Conservation (phyloP, 1,284 basidiomycete species). For the Cutaneotrichosporon cavernicola region DNA sequence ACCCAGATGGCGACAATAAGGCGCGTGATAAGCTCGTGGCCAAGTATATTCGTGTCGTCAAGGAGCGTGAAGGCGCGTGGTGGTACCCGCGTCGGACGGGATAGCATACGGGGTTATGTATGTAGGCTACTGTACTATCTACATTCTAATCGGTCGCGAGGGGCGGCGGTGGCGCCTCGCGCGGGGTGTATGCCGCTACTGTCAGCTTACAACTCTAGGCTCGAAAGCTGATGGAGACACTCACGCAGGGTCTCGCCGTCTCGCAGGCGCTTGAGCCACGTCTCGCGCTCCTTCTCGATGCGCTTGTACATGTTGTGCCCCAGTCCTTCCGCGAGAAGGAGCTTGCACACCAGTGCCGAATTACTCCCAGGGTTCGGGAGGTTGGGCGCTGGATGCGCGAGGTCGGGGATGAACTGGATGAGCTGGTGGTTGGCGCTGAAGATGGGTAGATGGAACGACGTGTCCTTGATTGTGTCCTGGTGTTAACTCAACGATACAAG, state of each 20-base stretch:
- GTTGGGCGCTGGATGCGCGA: conserved; percentile 11
- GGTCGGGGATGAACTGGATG: conserved; percentile 40
- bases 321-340: conserved; percentile 41
- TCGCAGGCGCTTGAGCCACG: conserved; percentile 27
- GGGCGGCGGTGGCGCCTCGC: conserved; percentile 5
- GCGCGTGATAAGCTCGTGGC: conserved; percentile 79
- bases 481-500: neutral
- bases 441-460: conserved; percentile 42
- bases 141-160: neutral
- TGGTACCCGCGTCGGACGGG: conserved; percentile 49
- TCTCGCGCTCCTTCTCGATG: conserved; percentile 43
- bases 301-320: conserved; percentile 47
- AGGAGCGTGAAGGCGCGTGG: conserved; percentile 61
- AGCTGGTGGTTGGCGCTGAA: conserved; percentile 44
- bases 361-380: conserved; percentile 43
- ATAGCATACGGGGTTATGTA: conserved; percentile 9
- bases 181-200: conserved; percentile 11
- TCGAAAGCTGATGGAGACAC: conserved; percentile 19
- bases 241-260: conserved; percentile 43
- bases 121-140: conserved; percentile 4
- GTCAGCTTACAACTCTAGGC: neutral
- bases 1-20: conserved; percentile 66
- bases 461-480: conserved; percentile 27
- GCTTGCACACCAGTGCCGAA: conserved; percentile 34
- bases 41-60: conserved; percentile 76